A percentile compares a stretch with the other conserved stretches of the same genome.
Conservation (phyloP, 2,329 filamentous ascomycete species). For the Passalora sequoiae region DNA sequence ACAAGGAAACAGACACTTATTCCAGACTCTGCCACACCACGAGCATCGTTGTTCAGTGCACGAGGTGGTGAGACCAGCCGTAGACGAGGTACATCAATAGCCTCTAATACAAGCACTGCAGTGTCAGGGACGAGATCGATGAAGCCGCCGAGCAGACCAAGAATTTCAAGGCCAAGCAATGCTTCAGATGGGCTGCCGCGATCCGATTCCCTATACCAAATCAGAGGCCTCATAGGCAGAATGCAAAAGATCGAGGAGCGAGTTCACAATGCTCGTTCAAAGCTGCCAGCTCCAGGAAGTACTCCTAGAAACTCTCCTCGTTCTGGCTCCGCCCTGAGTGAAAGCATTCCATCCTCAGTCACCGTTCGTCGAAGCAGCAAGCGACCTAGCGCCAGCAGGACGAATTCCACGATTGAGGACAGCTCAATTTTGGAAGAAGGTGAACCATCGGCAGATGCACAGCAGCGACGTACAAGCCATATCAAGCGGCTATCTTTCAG, state of each 20-base stretch:
- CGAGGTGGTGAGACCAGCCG: constrained; percentile 43
- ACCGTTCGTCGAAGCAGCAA: constrained; percentile 63
- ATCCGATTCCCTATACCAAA: constrained; percentile 78
- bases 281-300: constrained; percentile 76
- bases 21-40: constrained; percentile 51
- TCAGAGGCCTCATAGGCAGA: constrained; percentile 87
- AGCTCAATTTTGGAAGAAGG: constrained; percentile 12
- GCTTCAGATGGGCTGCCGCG: constrained; percentile 43
- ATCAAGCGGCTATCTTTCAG: constrained; percentile 50
- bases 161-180: constrained; percentile 34
- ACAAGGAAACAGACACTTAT: constrained; percentile 44
- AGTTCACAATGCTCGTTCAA: constrained; percentile 85
- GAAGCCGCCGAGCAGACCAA: constrained; percentile 42
- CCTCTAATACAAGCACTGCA: constrained; percentile 25
- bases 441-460: constrained; percentile 12
- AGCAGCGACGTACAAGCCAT: constrained; percentile 25
- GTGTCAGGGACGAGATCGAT: constrained; percentile 25
- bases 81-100: constrained; percentile 55
- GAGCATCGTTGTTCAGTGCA: constrained; percentile 41
- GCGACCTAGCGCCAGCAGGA: constrained; percentile 50
- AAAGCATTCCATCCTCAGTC: constrained; percentile 50
- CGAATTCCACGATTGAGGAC: constrained; percentile 33
- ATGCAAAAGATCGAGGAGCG: constrained; percentile 95
- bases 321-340: constrained; percentile 27
- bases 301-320: constrained; percentile 79